These are phyloP conservation scores for Botryosphaeria dothidea DNA, from an alignment of 2,329 filamentous ascomycete genomes.

Conservation along the genomic window DNA sequence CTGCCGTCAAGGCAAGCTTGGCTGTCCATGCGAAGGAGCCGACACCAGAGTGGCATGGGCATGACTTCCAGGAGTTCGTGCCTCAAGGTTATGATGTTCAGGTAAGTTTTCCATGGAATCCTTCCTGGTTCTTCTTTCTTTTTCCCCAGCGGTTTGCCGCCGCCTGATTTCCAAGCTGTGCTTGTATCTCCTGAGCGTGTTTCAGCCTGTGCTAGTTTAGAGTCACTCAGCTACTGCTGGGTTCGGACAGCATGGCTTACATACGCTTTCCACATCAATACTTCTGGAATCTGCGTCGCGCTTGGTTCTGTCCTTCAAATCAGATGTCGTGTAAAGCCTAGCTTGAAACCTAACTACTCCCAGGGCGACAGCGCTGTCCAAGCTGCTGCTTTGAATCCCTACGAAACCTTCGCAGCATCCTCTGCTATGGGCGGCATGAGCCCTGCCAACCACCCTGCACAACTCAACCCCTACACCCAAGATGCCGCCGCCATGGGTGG, in stretches of 20 bases:
- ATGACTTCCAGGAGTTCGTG: conserved; percentile 55
- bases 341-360: conserved; percentile 8
- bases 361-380: conserved; percentile 36
- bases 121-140: neutral
- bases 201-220: conserved; percentile 8
- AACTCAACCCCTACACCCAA: conserved; percentile 71
- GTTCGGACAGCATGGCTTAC: neutral
- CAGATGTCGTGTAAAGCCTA: neutral
- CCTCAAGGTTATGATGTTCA: conserved; percentile 56
- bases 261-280: neutral
- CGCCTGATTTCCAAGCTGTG: neutral
- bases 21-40: conserved; percentile 46
- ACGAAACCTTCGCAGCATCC: conserved; percentile 47
- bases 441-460: conserved; percentile 37
- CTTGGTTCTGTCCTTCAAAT: neutral
- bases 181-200: conserved; percentile 2
- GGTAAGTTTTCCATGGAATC: conserved; percentile 38
- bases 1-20: conserved; percentile 27
- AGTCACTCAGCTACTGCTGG: neutral
- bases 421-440: conserved; percentile 35
- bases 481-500: conserved; percentile 64
- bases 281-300: neutral
- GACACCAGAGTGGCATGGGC: conserved; percentile 49
- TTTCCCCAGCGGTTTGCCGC: neutral
- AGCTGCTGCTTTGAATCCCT: conserved; percentile 35